phyloP scores from a whole-genome alignment of 768 basidiomycete genomes.

The Pleurotus sapidus region DNA sequence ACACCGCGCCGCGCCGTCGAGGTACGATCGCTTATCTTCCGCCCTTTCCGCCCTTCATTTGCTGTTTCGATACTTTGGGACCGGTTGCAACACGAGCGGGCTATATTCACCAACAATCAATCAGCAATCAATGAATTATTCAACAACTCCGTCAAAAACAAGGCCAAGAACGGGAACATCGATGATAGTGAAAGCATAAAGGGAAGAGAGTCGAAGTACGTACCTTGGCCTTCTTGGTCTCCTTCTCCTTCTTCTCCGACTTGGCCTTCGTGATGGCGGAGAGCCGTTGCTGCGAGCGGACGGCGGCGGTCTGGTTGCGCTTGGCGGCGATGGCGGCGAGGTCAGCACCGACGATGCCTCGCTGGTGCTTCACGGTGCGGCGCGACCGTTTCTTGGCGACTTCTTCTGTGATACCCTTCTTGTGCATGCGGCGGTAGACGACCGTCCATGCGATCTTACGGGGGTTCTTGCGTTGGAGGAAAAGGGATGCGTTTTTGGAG shows the following conservation, averaged over 20 bases:
- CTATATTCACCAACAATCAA: constrained; percentile 26
- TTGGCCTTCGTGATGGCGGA: constrained; percentile 93
- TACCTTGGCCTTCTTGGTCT: constrained; percentile 86
- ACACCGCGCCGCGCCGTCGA: background rate
- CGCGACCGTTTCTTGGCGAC: constrained; percentile 98
- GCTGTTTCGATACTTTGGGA: constrained; percentile 92
- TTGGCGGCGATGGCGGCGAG: constrained; percentile 86
- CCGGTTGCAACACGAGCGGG: constrained; percentile 57
- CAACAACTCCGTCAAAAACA: too few species aligned
- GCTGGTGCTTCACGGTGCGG: constrained; percentile 95
- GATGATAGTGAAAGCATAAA: constrained; percentile 3
- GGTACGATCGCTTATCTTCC: constrained; percentile 49
- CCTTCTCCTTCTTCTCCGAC: constrained; percentile 96
- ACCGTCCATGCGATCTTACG: constrained; percentile 99
- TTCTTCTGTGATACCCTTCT: constrained; percentile 99
- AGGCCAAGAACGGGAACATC: too few species aligned
- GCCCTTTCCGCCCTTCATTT: constrained; percentile 89
- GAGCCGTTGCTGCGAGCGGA: constrained; percentile 76
- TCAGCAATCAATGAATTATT: too few species aligned
- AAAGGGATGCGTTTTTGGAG: constrained; percentile 94
- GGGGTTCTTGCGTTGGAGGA: constrained; percentile 99
- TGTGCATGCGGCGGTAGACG: constrained; percentile 96
- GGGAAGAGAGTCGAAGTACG: constrained; percentile 15
- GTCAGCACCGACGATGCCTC: constrained; percentile 97
- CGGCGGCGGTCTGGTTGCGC: constrained; percentile 88